phyloP scores from a whole-genome alignment of 1,139 yeast species.

The Protomyces inundatus region DNA sequence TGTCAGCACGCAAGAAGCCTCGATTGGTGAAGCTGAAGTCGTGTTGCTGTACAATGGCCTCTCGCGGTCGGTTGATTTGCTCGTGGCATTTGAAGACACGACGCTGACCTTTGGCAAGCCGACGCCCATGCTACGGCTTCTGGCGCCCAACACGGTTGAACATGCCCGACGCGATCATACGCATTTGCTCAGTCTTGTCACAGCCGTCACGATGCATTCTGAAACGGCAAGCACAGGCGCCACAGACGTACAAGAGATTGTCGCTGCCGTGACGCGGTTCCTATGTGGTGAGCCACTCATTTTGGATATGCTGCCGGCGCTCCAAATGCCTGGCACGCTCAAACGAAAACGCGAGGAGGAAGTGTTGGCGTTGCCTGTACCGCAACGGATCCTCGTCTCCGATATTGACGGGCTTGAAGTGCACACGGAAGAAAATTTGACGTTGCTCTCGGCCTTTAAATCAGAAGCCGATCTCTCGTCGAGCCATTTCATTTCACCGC shows the following conservation, averaged over 20 bases:
- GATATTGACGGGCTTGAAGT: constrained; percentile 19
- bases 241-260: neutral
- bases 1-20: neutral
- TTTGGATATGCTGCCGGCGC: neutral
- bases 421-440: constrained; percentile 13
- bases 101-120: neutral
- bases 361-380: neutral
- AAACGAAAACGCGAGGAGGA: neutral
- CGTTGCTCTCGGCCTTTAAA: neutral
- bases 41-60: neutral
- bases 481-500: constrained; percentile 15
- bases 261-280: neutral
- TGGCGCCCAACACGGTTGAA: constrained; percentile 10
- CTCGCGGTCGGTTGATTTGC: neutral
- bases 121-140: neutral
- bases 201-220: constrained; percentile 1
- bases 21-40: neutral
- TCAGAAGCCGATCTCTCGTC: neutral
- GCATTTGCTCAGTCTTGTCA: constrained; percentile 4
- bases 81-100: neutral
- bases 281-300: constrained; percentile 2
- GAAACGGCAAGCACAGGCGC: constrained; percentile 1
- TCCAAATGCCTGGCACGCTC: neutral
- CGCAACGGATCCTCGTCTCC: constrained; percentile 6
- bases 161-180: neutral